Percentiles rank a stretch among this genome's conserved stretches.
These are phyloP conservation scores for Musa itinerans DNA, from an alignment of 176 grass and related monocot genomes.

Conservation along the genomic window DNA sequence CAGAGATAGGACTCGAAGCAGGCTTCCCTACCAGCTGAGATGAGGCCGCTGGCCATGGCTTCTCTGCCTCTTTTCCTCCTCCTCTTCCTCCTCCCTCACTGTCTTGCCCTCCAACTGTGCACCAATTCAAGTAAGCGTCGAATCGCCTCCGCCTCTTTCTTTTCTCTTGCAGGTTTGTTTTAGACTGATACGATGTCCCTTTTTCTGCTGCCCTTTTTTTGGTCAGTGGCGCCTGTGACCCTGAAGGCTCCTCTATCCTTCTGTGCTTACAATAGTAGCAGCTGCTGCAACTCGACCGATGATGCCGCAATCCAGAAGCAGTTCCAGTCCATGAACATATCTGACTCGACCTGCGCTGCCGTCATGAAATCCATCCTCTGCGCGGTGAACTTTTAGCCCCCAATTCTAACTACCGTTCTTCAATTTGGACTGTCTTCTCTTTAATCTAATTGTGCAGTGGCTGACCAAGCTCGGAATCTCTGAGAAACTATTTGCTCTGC, in stretches of 20 bases:
- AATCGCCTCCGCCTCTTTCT: neutral
- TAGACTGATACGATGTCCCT: neutral
- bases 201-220: neutral
- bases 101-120: slow-evolving; percentile 42
- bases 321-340: slow-evolving; percentile 70
- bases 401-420: neutral
- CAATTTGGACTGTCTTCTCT: neutral
- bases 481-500: no score
- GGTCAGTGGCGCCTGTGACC: slow-evolving; percentile 47
- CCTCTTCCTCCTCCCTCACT: slow-evolving; percentile 22
- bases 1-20: neutral
- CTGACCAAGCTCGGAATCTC: neutral
- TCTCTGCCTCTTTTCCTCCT: neutral
- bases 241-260: slow-evolving; percentile 53
- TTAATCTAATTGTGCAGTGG: neutral
- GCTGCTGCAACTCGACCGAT: slow-evolving; percentile 77
- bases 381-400: slow-evolving; percentile 31
- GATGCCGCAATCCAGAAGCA: slow-evolving; percentile 36
- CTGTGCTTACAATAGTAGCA: slow-evolving; percentile 64
- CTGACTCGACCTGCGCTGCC: slow-evolving; percentile 47
- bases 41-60: slow-evolving; percentile 19
- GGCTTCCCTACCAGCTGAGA: slow-evolving; percentile 14
- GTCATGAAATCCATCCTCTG: slow-evolving; percentile 60
- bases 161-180: neutral
- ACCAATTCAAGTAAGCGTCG: slow-evolving; percentile 43